Percentiles rank a stretch among this genome's conserved stretches.
Conservation (phyloP, 2,329 filamentous ascomycete species). For the Apiospora koreana region DNA sequence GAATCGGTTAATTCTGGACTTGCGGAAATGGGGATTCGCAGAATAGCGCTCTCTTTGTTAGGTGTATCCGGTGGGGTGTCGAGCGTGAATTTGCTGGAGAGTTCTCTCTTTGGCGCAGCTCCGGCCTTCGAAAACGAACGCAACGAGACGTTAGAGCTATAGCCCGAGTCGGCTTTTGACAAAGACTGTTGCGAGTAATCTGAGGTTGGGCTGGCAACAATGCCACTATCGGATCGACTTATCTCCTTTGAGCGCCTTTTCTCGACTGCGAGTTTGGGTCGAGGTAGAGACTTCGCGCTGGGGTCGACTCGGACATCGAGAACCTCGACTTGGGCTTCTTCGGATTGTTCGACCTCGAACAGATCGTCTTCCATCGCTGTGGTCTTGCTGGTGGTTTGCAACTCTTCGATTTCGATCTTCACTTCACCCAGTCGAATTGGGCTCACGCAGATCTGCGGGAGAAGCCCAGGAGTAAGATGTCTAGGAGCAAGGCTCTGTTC, state of each 20-base stretch:
- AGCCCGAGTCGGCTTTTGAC: constrained; percentile 62
- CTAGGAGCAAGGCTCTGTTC: neutral
- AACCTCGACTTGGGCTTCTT: constrained; percentile 25
- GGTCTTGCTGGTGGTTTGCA: constrained; percentile 49
- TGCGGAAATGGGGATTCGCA: neutral
- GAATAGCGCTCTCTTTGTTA: neutral
- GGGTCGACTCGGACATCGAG: constrained; percentile 37
- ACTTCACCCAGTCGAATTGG: neutral
- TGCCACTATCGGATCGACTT: constrained; percentile 49
- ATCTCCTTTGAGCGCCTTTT: constrained; percentile 28
- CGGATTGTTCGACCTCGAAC: constrained; percentile 43
- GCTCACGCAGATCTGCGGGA: neutral
- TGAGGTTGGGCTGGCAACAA: constrained; percentile 47
- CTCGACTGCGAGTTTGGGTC: constrained; percentile 20
- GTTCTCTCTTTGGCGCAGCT: constrained; percentile 23
- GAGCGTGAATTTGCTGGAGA: neutral
- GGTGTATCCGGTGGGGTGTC: constrained; percentile 2
- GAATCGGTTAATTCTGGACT: neutral
- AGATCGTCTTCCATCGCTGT: constrained; percentile 49
- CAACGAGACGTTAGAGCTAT: constrained; percentile 61
- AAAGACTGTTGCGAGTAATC: constrained; percentile 45
- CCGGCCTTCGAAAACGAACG: constrained; percentile 44
- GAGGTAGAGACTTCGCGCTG: constrained; percentile 41
- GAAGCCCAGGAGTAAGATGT: neutral
- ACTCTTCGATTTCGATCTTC: constrained; percentile 1